Evolutionary conservation across 768 basidiomycete species (phyloP), one percentile per base, ranked within the genome.

Genomic region (Rhizopogon salebrosus): DNA sequence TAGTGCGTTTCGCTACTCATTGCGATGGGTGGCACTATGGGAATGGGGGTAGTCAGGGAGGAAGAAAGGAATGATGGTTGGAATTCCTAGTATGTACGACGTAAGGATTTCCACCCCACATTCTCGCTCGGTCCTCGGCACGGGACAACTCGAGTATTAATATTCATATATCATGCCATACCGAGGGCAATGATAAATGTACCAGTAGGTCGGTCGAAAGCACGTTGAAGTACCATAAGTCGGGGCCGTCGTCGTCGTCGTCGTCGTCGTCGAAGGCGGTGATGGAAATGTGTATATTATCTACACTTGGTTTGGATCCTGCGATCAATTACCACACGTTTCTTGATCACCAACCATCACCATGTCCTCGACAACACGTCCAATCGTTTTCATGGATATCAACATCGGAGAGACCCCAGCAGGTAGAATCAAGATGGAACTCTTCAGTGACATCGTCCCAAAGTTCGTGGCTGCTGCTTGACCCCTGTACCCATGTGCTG

Each of bases 331-430:
- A 31, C 18, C 13, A 13, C 7, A 22, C 8, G 10, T 13, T 31
- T 51, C 20, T 48, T 24, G 50, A 45, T 31, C n/a, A 31, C 22
- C 11, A 27, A 34, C 18, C 16, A 24, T 27, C 18, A 53, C 31
- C 41, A 77, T 77, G 75, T 71, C 80, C 29, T 73, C 75, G 18
- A 67, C 76, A 27, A 73, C 77, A 2, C 82, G 95, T 16, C 95
- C 97, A 0, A 75, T 99, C 42, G 94, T 97, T 52, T 99, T 99
- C 69, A 95, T 99, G 84, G 97, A 99, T 65, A 76, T 98, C 55
- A 83, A 89, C 45, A 98, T 99, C 45, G 97, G 97, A 40, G 95
- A 98, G 73, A 98, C 94, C 0, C 91, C 92, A 29, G 92, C 92
- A 3, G 95, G 95, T 14, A 75, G 97, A 29, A 78, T 99, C 60